Evolutionary conservation across 306 rosid genomes (phyloP).

Genomic region (Cucurbita maxima): DNA sequence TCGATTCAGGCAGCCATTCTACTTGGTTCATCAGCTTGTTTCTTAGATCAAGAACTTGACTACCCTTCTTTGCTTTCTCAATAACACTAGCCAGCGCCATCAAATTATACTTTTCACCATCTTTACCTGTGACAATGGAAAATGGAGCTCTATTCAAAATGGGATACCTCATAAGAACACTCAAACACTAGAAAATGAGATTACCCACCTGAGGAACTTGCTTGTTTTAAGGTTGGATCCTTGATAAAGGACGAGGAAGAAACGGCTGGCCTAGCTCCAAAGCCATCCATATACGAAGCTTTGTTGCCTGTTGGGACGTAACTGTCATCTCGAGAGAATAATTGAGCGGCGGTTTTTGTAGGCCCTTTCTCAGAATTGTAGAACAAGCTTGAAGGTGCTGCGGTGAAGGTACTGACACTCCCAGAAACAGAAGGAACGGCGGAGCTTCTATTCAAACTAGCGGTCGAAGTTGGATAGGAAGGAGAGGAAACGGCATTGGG

Average conservation of each 20-base stretch:
- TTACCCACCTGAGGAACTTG: constrained; percentile 25
- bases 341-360: constrained; percentile 12
- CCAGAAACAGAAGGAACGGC: constrained; percentile 21
- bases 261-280: constrained; percentile 32
- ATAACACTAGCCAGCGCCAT: constrained; percentile 66
- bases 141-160: neutral
- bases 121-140: constrained; percentile 31
- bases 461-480: constrained; percentile 2
- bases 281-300: constrained; percentile 27
- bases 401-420: constrained; percentile 11
- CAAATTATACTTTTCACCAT: constrained; percentile 62
- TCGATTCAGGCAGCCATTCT: constrained; percentile 78
- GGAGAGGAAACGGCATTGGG: constrained; percentile 12
- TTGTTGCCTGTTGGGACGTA: constrained; percentile 43
- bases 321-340: constrained; percentile 57
- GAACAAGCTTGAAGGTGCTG: constrained; percentile 18
- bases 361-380: constrained; percentile 19
- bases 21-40: constrained; percentile 61
- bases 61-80: constrained; percentile 68
- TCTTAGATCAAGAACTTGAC: constrained; percentile 42
- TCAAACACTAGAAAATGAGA: neutral
- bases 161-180: too few species aligned
- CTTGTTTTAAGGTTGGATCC: constrained; percentile 44
- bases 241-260: constrained; percentile 33
- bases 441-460: constrained; percentile 1